phyloP scores from a whole-genome alignment of 1,284 basidiomycete genomes.

The Thelephora terrestris region DNA sequence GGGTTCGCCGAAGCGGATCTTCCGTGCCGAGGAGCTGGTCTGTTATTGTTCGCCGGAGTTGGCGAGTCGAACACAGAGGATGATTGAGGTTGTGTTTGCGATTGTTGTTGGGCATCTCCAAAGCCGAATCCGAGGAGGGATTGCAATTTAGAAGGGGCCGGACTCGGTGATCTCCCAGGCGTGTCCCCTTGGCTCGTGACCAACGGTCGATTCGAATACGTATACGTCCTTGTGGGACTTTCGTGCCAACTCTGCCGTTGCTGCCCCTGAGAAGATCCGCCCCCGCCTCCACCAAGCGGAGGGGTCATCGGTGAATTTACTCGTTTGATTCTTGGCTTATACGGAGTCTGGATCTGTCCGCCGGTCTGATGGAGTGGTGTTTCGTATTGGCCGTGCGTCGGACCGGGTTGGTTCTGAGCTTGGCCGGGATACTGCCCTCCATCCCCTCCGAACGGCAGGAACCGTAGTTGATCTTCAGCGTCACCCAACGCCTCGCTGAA shows the following conservation, averaged over 20 bases:
- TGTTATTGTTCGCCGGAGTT: conserved; percentile 34
- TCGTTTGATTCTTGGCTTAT: conserved; percentile 59
- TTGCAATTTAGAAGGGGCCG: no score
- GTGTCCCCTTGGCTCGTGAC: no score
- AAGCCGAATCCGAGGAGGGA: no score
- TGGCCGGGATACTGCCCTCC: neutral
- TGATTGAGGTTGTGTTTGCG: no score
- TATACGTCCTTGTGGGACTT: no score
- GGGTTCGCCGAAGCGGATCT: conserved; percentile 9
- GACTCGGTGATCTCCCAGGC: no score
- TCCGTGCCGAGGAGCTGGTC: conserved; percentile 30
- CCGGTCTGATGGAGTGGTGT: conserved; percentile 15
- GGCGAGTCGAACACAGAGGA: conserved; percentile 26
- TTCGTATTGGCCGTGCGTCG: conserved; percentile 29
- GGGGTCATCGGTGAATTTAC: conserved; percentile 22
- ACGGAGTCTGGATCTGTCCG: conserved; percentile 52
- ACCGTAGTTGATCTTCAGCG: conserved; percentile 27
- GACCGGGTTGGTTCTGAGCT: conserved; percentile 6
- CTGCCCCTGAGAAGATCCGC: conserved; percentile 20
- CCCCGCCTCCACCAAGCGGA: conserved; percentile 12
- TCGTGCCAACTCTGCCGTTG: no score
- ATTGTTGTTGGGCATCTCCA: no score
- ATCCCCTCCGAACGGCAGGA: conserved; percentile 41
- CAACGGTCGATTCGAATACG: no score
- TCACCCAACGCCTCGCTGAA: conserved; percentile 69